A percentile compares a stretch with the other conserved stretches of the same genome.
These are phyloP conservation scores for Austroboletus sp. DNA, from an alignment of 1,284 basidiomycete genomes.

Conservation along the genomic window DNA sequence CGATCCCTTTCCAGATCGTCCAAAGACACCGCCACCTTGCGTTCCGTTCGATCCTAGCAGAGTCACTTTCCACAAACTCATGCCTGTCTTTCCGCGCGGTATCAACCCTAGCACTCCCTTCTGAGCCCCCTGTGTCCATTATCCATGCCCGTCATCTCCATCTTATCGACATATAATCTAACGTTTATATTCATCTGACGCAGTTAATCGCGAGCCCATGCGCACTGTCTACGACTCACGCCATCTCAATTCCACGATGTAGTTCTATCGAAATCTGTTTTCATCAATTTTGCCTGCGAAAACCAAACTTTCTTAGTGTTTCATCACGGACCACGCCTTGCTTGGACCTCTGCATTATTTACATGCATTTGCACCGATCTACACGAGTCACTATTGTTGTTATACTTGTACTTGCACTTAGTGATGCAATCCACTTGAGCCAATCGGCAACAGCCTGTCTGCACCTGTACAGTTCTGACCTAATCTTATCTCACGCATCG, in stretches of 20 bases:
- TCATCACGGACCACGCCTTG: slow-evolving; percentile 30
- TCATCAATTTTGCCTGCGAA: slow-evolving; percentile 14
- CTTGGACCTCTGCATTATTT: slow-evolving; percentile 24
- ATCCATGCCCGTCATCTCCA: slow-evolving; percentile 12
- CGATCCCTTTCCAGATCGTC: slow-evolving; percentile 21
- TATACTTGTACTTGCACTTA: slow-evolving; percentile 2
- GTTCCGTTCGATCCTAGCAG: slow-evolving; percentile 39
- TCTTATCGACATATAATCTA: slow-evolving; percentile 31
- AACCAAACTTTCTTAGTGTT: slow-evolving; percentile 12
- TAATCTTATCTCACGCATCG: slow-evolving; percentile 23
- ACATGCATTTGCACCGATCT: slow-evolving; percentile 17
- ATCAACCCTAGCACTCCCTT: slow-evolving; percentile 16
- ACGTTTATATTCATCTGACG: slow-evolving; percentile 25
- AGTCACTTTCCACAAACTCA: slow-evolving; percentile 53
- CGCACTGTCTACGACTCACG: slow-evolving; percentile 18
- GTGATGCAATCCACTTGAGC: slow-evolving; percentile 6
- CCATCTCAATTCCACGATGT: slow-evolving; percentile 29
- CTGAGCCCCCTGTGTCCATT: slow-evolving; percentile 10
- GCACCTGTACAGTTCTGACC: slow-evolving; percentile 30
- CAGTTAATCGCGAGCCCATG: slow-evolving; percentile 27
- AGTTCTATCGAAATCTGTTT: slow-evolving; percentile 24
- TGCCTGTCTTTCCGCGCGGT: slow-evolving; percentile 45
- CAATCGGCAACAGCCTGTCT: too few species aligned
- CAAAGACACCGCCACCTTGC: slow-evolving; percentile 40
- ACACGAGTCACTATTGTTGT: slow-evolving; percentile 21